Evolutionary conservation across 805 yeast genomes (phyloP).

Genomic region (Kazachstania martiniae): DNA sequence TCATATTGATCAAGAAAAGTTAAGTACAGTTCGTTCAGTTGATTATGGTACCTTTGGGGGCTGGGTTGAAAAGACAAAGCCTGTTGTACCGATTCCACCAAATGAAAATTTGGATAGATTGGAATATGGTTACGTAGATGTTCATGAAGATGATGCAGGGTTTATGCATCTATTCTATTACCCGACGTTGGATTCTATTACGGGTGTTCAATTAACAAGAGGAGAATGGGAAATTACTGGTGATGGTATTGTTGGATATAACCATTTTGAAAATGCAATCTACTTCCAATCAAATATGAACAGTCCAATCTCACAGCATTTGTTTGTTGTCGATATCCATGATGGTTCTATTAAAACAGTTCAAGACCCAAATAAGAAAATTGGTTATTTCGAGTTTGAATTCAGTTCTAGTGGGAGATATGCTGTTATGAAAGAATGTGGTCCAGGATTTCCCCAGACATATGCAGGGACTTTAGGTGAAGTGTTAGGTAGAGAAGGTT

Average conservation of each 20-base stretch:
- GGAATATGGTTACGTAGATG: constrained; percentile 51
- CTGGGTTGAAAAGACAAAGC: constrained; percentile 48
- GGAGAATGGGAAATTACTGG: constrained; percentile 46
- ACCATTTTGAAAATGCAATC: constrained; percentile 35
- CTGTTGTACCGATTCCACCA: constrained; percentile 31
- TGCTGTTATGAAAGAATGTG: constrained; percentile 19
- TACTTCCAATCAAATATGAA: constrained; percentile 47
- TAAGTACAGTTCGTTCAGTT: constrained; percentile 33
- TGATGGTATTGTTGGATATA: constrained; percentile 36
- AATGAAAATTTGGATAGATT: constrained; percentile 21
- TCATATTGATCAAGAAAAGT: constrained; percentile 23
- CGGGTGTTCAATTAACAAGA: constrained; percentile 33
- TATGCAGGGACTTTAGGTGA: constrained; percentile 17
- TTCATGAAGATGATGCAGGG: constrained; percentile 39
- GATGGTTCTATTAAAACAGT: constrained; percentile 5
- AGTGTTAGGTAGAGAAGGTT: constrained; percentile 7
- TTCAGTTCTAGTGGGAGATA: constrained; percentile 49
- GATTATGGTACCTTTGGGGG: constrained; percentile 38
- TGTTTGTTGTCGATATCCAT: constrained; percentile 35
- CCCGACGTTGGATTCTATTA: constrained; percentile 31
- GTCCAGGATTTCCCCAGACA: constrained; percentile 11
- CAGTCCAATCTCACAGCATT: constrained; percentile 40
- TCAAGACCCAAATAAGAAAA: constrained; percentile 13
- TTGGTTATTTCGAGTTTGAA: constrained; percentile 33
- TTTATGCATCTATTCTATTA: constrained; percentile 58